Base-by-base conservation (phyloP, 2,329 filamentous ascomycete species). In the Arthrinium phaeospermum region DNA sequence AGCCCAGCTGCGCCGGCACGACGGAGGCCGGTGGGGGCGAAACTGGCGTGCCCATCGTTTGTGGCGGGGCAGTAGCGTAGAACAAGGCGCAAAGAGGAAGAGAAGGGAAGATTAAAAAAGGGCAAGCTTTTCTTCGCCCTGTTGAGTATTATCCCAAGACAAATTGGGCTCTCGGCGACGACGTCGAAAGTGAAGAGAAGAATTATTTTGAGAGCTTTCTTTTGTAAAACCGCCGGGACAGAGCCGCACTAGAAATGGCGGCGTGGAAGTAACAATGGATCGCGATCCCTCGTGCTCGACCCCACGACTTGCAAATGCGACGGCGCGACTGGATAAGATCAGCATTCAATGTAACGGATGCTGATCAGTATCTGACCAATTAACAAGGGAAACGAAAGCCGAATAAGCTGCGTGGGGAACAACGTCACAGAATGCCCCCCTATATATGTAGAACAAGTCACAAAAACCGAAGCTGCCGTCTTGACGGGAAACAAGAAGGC, bases 1-100 rank as follows among this genome's bases (percentile, higher is more conserved):
- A 98, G 78, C 94, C 93, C 44, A 98, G 90, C 80, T 94, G 94
- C 47, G 96, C 96, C 61, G 96, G 95, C 46, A 91, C 85, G 75
- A 93, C 81, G 41, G 77, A 74, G 68, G 69, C 75, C 7, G 75
- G 77, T 72, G 73, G 73, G 6, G 77, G 74, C 34, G 76, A 76
- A 67, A 72, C 70, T 30, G 75, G 68, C 6, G 72, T 72, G 34
- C 75, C 71, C 78, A 79, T 78, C 78, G 78, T 78, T 44, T 53
- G 22, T 27, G 44, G 69, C 22, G 27, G 53, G 16, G 24, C 37
- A 24, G 22, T 41, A 46, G 68, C 22, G 37, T 14, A 8, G 37
- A 51, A 68, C 24, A 34, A 68, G 44, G 37, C n/a, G 44, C 37
- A 6, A 64, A 64, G 6, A 12, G 13, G 3, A 37, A 13, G 8